phyloP scores from a whole-genome alignment of 2,329 filamentous ascomycete species.

The Elsinoe australis region DNA sequence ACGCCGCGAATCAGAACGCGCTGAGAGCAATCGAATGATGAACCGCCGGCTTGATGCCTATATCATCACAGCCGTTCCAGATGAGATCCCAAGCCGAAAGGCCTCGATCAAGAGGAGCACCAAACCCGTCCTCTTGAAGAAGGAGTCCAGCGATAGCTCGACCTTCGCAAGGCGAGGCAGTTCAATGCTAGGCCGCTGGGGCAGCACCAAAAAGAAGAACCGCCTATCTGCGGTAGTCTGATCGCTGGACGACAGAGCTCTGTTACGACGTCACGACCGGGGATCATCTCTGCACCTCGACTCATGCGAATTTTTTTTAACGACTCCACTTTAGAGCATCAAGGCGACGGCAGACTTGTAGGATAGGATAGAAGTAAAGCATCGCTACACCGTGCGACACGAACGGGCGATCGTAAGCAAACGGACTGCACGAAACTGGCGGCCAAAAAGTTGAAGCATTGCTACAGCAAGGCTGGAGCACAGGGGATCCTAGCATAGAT shows the following conservation, averaged over 20 bases:
- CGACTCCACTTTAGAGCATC: conserved; percentile 9
- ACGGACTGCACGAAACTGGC: neutral
- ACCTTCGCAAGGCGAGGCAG: conserved; percentile 2
- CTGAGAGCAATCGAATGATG: conserved; percentile 28
- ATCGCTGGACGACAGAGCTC: conserved; percentile 12
- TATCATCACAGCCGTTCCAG: conserved; percentile 22
- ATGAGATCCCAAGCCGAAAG: conserved; percentile 8
- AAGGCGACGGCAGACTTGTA: conserved; percentile 7
- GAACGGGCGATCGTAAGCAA: neutral
- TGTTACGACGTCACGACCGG: conserved; percentile 8
- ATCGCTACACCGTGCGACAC: too few species aligned
- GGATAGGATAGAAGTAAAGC: conserved; percentile 8
- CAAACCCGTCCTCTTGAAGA: conserved; percentile 1
- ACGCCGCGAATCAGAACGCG: conserved; percentile 24
- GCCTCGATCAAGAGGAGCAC: neutral
- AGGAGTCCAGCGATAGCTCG: conserved; percentile 9
- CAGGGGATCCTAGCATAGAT: neutral
- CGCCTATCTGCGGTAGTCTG: conserved; percentile 8
- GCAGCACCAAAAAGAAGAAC: conserved; percentile 14
- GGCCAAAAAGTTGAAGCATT: neutral
- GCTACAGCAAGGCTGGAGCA: neutral
- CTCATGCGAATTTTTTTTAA: too few species aligned
- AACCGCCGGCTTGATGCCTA: conserved; percentile 31
- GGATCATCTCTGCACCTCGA: too few species aligned
- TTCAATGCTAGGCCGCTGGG: conserved; percentile 9